A percentile compares a stretch with the other conserved stretches of the same genome.
phyloP scores from a whole-genome alignment of 1,284 basidiomycete species.

The Cutaneotrichosporon sp. region DNA sequence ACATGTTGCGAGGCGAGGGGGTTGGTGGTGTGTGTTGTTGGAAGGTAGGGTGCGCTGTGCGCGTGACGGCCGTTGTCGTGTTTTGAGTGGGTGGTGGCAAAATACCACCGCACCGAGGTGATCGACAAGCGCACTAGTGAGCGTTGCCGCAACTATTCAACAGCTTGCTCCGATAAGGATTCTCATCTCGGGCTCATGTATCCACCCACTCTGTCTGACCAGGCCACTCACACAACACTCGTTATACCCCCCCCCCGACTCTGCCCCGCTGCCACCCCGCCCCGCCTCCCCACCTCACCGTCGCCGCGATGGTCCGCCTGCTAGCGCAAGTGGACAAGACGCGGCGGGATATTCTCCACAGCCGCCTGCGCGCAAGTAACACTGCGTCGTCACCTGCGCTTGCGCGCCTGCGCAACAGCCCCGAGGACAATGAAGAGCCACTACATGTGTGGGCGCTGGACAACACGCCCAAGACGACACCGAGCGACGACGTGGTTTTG shows the following conservation, averaged over 20 bases:
- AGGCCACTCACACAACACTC: not conserved
- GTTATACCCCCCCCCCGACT: too few species aligned
- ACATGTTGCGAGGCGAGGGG: too few species aligned
- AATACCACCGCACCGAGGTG: not conserved
- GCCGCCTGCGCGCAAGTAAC: not conserved
- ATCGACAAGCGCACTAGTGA: not conserved
- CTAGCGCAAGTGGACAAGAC: not conserved
- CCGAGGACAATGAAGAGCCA: not conserved
- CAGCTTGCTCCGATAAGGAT: too few species aligned
- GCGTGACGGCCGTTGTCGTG: not conserved
- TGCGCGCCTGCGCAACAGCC: not conserved
- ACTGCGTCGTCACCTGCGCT: conserved; percentile 1
- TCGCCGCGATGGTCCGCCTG: not conserved
- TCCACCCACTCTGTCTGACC: too few species aligned
- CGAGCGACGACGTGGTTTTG: too few species aligned
- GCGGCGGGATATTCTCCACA: not conserved
- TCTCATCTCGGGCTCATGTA: too few species aligned
- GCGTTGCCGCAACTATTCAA: not conserved
- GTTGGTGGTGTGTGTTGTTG: not conserved
- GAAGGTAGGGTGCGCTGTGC: not conserved
- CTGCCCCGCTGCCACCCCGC: not conserved
- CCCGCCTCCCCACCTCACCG: not conserved
- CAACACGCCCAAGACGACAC: too few species aligned
- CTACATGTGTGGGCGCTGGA: not conserved
- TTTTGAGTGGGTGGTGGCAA: not conserved